Base-by-base conservation (phyloP, 2,329 filamentous ascomycete genomes). In the Pseudopyricularia javanii region DNA sequence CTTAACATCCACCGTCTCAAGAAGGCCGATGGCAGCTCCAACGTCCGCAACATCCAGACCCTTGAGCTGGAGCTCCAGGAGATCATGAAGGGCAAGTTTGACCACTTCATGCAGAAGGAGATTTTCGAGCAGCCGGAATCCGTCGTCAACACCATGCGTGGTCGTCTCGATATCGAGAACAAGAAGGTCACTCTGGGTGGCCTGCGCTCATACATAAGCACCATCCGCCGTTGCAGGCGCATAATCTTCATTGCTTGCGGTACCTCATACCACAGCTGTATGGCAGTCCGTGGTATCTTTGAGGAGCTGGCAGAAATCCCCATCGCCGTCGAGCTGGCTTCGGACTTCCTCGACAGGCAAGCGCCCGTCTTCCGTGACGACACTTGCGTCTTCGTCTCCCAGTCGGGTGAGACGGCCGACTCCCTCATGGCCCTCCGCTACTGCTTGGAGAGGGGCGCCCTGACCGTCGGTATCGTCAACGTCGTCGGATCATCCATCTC, bases 21-120 rank as follows among this genome's bases (percentile, higher is more conserved):
- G 73, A 97, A 97, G 83, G 86, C 91, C 62, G 91, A 97, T 68
- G 91, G 91, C 61, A 91, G 87, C 66, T 95, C 89, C 73, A 96
- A 97, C 67, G 90, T 97, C 62, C 91, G 93, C 69, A 89, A 88
- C 63, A 98, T 98, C 69, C 93, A 98, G 80, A 98, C 93, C 53
- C 82, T 98, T 54, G 93, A 98, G 78, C 87, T 98, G 50, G 90
- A 98, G 78, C 85, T 98, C 59, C 93, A 98, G 77, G 91, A 98
- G 78, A 98, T 98, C 73, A 98, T 98, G 93, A 98, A 98, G 85
- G 93, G 93, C 72, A 94, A 93, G 69, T 98, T 97, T 73, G 93
- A 98, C 71, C 93, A 98, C 76, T 98, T 96, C 79, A 98, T 98
- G 93, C 93, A 98, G 71, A 98, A 98, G 83, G 93, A 98, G 72